These are phyloP conservation scores for Penicillium tannophilum DNA, from an alignment of 495 filamentous ascomycete genomes.

Conservation along the genomic window DNA sequence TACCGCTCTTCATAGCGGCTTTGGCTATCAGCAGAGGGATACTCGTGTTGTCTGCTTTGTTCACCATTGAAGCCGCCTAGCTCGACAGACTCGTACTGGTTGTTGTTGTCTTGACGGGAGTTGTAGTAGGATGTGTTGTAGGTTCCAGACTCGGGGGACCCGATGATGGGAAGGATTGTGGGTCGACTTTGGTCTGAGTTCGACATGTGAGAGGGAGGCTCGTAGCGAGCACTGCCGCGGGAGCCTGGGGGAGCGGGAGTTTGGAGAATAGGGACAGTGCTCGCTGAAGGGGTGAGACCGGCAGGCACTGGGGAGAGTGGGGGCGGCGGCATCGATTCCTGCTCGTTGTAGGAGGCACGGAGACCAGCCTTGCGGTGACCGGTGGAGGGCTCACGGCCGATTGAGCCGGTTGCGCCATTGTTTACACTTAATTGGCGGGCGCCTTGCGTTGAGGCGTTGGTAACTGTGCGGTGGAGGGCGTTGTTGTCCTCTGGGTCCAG, in stretches of 20 bases:
- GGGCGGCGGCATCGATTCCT: too few relatives aligned
- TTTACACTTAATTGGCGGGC: constrained; percentile 15
- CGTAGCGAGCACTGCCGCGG: constrained; percentile 29
- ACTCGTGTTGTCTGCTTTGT: neutral
- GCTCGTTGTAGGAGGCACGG: constrained; percentile 19
- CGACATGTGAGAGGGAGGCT: constrained; percentile 17
- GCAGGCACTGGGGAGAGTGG: constrained; percentile 24
- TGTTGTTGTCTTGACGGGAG: constrained; percentile 14
- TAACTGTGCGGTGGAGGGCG: constrained; percentile 34
- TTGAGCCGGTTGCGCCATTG: constrained; percentile 26
- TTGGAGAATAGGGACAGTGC: constrained; percentile 28
- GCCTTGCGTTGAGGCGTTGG: constrained; percentile 23
- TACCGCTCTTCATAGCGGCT: constrained; percentile 25
- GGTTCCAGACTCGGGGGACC: constrained; percentile 18
- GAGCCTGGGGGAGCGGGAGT: constrained; percentile 27
- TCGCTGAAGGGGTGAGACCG: constrained; percentile 29
- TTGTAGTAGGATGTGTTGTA: constrained; percentile 14
- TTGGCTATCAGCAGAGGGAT: constrained; percentile 15
- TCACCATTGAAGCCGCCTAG: constrained; percentile 8
- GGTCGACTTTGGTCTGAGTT: neutral
- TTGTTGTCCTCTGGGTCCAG: constrained; percentile 28
- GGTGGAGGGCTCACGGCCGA: constrained; percentile 43
- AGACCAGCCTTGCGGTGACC: constrained; percentile 43
- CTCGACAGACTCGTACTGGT: constrained; percentile 21
- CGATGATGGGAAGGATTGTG: constrained; percentile 14